These are phyloP conservation scores for Phytophthora foliorum DNA, from an alignment of 352 stramenopile genomes.

Conservation along the genomic window DNA sequence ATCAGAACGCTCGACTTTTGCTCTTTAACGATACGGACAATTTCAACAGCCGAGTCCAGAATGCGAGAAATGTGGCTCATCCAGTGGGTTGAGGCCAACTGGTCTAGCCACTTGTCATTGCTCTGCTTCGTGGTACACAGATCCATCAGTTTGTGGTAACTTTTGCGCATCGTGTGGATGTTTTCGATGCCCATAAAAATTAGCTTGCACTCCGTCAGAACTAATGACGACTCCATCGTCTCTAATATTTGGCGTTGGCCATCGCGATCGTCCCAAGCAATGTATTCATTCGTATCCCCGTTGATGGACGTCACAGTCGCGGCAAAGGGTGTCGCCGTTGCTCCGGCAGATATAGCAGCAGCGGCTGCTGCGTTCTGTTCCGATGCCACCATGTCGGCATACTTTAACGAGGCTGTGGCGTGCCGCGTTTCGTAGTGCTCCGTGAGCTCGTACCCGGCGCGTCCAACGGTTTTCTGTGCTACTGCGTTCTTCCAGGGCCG, in stretches of 20 bases:
- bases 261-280: conserved; percentile 21
- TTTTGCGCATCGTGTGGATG: conserved; percentile 93
- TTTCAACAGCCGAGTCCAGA: conserved; percentile 85
- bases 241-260: conserved; percentile 46
- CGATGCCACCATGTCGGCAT: conserved; percentile 67
- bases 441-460: conserved; percentile 91
- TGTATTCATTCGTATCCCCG: conserved; percentile 27
- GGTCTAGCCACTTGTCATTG: conserved; percentile 86
- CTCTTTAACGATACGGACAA: conserved; percentile 81
- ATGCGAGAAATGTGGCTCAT: conserved; percentile 85
- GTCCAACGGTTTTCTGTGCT: conserved; percentile 91
- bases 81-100: conserved; percentile 78
- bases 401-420: conserved; percentile 66
- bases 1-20: conserved; percentile 95
- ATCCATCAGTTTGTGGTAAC: conserved; percentile 82
- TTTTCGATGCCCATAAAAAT: conserved; percentile 94
- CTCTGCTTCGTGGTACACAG: conserved; percentile 71
- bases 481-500: conserved; percentile 92
- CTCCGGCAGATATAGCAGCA: conserved; percentile 26
- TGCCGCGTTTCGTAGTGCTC: conserved; percentile 84
- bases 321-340: conserved; percentile 1
- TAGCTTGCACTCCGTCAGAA: conserved; percentile 85
- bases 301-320: conserved; percentile 19
- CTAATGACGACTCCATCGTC: conserved; percentile 57
- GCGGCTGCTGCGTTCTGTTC: conserved; percentile 37